These are phyloP conservation scores for Globisporangium nagaii DNA, from an alignment of 352 stramenopile species.

Conservation along the genomic window DNA sequence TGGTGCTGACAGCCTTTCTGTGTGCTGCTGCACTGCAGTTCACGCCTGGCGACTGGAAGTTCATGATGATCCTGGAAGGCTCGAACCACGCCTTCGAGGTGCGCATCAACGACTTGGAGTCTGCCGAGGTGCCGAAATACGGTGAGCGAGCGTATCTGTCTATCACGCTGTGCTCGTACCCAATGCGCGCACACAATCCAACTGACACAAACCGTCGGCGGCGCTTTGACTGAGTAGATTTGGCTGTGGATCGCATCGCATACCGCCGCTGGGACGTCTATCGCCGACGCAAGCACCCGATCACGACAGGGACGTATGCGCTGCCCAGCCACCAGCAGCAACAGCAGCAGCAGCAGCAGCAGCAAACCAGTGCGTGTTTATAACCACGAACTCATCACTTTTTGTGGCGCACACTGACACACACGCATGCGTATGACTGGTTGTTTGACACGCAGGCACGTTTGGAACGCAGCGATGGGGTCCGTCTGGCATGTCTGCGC, in stretches of 20 bases:
- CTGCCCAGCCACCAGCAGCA: conserved; percentile 24
- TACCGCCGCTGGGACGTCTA: conserved; percentile 83
- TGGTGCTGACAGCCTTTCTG: neutral
- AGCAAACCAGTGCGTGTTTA: neutral
- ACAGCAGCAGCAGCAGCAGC: neutral
- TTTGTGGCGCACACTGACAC: neutral
- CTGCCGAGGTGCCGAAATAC: conserved; percentile 77
- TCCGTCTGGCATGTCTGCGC: conserved; percentile 36
- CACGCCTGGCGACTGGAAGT: conserved; percentile 69
- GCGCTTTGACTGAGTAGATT: conserved; percentile 29
- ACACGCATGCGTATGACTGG: neutral
- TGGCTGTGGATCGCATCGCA: conserved; percentile 72
- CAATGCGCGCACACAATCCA: neutral
- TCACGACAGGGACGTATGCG: conserved; percentile 31
- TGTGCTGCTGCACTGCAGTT: conserved; percentile 21
- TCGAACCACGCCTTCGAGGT: conserved; percentile 76
- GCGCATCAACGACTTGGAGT: conserved; percentile 80
- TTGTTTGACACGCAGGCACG: conserved; percentile 18
- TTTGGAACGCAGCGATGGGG: conserved; percentile 72
- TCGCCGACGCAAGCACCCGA: conserved; percentile 53
- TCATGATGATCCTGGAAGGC: conserved; percentile 73
- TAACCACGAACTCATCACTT: too few relatives aligned
- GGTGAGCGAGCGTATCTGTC: conserved; percentile 20
- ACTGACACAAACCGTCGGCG: neutral
- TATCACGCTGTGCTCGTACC: neutral